Percentiles rank a stretch among this genome's conserved stretches.
phyloP scores from a whole-genome alignment of 2,329 filamentous ascomycete genomes.

The Sphaerostilbella broomeana region DNA sequence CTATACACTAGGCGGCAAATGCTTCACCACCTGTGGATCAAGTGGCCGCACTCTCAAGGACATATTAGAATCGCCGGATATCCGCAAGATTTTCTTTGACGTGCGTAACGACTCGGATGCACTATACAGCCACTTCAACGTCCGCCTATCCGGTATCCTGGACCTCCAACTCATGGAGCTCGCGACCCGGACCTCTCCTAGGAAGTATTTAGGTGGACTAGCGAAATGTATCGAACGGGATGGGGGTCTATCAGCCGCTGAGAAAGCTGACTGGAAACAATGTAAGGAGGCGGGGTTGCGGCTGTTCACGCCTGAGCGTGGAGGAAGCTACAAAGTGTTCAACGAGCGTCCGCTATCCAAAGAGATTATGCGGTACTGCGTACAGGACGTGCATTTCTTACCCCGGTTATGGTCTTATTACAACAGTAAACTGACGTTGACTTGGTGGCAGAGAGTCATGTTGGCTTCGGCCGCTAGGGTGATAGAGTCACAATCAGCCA shows the following conservation, averaged over 20 bases:
- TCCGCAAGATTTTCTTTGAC: conserved; percentile 50
- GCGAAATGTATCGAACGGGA: conserved; percentile 27
- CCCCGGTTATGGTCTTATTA: conserved; percentile 28
- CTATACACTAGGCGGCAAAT: conserved; percentile 26
- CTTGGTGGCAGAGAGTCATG: conserved; percentile 19
- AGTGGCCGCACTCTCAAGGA: conserved; percentile 23
- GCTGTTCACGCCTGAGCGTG: conserved; percentile 35
- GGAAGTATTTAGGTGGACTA: conserved; percentile 19
- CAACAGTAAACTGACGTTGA: conserved; percentile 16
- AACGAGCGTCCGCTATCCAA: conserved; percentile 35
- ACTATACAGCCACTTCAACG: conserved; percentile 37
- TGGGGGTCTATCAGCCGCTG: conserved; percentile 1
- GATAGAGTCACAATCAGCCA: conserved; percentile 21
- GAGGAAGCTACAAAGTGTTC: conserved; percentile 42
- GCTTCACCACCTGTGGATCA: conserved; percentile 25
- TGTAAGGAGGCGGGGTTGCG: conserved; percentile 30
- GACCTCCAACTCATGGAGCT: conserved; percentile 54
- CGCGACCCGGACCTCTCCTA: conserved; percentile 22
- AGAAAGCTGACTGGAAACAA: conserved; percentile 22
- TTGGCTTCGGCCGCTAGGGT: conserved; percentile 24
- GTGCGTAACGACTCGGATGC: conserved; percentile 53
- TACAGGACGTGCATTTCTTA: conserved; percentile 38
- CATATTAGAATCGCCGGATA: conserved; percentile 36
- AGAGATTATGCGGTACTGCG: conserved; percentile 39
- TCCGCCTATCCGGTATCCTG: conserved; percentile 38